Conservation (phyloP, 1,284 basidiomycete species). For the Leucoagaricus sp. region DNA sequence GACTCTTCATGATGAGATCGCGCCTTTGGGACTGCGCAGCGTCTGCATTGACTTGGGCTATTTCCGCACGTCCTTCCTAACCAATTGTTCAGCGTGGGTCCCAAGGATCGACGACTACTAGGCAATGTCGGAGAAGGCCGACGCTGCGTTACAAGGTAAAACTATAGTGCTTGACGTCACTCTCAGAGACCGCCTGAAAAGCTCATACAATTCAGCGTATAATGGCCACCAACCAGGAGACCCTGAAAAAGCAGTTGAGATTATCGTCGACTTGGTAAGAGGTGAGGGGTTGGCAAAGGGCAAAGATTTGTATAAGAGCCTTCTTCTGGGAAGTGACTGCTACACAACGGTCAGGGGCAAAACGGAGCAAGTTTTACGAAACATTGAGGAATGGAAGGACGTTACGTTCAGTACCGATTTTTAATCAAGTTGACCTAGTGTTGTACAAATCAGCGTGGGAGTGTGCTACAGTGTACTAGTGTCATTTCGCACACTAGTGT, state of each 20-base stretch:
- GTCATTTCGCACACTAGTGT: no score
- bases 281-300: conserved; percentile 33
- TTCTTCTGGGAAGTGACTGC: conserved; percentile 31
- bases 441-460: no score
- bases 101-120: conserved; percentile 42
- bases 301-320: conserved; percentile 27
- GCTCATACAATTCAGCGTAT: conserved; percentile 21
- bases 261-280: conserved; percentile 34
- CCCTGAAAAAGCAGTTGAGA: conserved; percentile 32
- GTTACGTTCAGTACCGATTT: conserved; percentile 31
- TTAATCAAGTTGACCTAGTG: background rate
- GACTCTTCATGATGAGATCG: conserved; percentile 40
- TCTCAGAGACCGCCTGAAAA: background rate
- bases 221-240: conserved; percentile 38
- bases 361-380: conserved; percentile 19
- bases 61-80: conserved; percentile 43
- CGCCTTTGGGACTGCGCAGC: conserved; percentile 43
- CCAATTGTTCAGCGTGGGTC: conserved; percentile 30
- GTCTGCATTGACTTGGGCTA: conserved; percentile 45
- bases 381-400: conserved; percentile 32
- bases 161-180: no score
- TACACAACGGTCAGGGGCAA: conserved; percentile 23
- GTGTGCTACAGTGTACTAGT: no score
- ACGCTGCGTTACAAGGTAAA: conserved; percentile 31
- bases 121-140: conserved; percentile 26